phyloP scores from a whole-genome alignment of 805 yeast genomes.

The Pichia membranifaciens region DNA sequence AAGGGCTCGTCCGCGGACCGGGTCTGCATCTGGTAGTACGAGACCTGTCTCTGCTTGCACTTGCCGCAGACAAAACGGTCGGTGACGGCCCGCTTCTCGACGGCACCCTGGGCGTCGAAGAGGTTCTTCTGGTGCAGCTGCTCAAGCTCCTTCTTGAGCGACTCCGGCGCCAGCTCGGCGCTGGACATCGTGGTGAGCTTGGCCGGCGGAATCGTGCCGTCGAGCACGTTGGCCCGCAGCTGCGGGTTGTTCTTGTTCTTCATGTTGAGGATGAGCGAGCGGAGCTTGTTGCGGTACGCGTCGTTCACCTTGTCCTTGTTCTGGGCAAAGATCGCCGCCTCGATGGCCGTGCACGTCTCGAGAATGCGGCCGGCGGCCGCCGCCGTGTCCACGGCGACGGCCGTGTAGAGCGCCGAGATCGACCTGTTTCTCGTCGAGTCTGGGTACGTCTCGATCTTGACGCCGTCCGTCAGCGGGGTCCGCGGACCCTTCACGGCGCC shows the following conservation, averaged over 20 bases:
- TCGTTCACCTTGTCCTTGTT: slow-evolving; percentile 54
- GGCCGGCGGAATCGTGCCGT: slow-evolving; percentile 60
- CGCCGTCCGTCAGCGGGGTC: slow-evolving; percentile 75
- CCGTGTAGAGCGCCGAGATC: slow-evolving; percentile 78
- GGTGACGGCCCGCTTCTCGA: slow-evolving; percentile 90
- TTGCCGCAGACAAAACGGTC: slow-evolving; percentile 97
- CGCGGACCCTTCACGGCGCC: slow-evolving; percentile 42
- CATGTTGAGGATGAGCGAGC: slow-evolving; percentile 81
- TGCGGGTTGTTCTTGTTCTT: slow-evolving; percentile 88
- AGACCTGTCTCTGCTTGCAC: slow-evolving; percentile 94
- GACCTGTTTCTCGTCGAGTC: slow-evolving; percentile 81
- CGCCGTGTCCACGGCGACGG: slow-evolving; percentile 75
- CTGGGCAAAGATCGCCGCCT: slow-evolving; percentile 57
- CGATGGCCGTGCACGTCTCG: slow-evolving; percentile 62
- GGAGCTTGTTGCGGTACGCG: slow-evolving; percentile 72
- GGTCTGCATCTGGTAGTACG: slow-evolving; percentile 96
- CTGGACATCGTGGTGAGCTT: slow-evolving; percentile 76
- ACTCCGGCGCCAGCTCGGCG: slow-evolving; percentile 94
- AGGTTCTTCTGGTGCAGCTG: slow-evolving; percentile 81
- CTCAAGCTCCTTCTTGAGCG: slow-evolving; percentile 78
- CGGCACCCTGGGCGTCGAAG: slow-evolving; percentile 97
- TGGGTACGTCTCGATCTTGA: slow-evolving; percentile 61
- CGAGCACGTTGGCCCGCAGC: slow-evolving; percentile 60
- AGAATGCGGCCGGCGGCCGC: slow-evolving; percentile 48
- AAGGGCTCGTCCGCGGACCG: slow-evolving; percentile 98